Base-by-base conservation (phyloP, 2,329 filamentous ascomycete genomes). In the Penicillium sp. region DNA sequence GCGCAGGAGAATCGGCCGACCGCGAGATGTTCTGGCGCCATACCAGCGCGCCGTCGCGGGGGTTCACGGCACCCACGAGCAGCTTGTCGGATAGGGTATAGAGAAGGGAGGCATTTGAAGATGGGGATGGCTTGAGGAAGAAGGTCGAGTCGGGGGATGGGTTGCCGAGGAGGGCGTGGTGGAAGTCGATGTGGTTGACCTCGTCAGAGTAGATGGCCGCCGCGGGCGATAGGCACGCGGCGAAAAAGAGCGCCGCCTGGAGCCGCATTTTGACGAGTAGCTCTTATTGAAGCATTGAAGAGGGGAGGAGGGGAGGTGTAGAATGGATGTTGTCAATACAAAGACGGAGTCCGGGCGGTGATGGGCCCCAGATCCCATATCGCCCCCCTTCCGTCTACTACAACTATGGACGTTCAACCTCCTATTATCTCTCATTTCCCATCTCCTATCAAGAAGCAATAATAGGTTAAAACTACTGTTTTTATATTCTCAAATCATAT, bases 151-250 rank as follows among this genome's bases (percentile, higher is more conserved):
- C 85, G 71, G 84, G 80, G 72, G 88, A 88, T 52, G 94, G 91
- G 36, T 90, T 77, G 68, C 94, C 94, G 68, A 99, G 80, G 46
- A 97, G 86, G 62, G 90, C 85, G 78, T 96, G 87, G 77, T 97
- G 93, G 78, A 91, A 97, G 77, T 99, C 94, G 73, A 95, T 84
- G 67, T 90, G 84, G 78, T 87, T 92, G 64, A 95, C 91, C 75
- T 99, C 93, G 71, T 99, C 94, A 64, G 84, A 82, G 78, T 91
- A 96, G 57, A 97, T 85, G 62, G 91, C 90, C 68, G 76, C 71
- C 49, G 84, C 66, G 78, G 69, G 80, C 68, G 65, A 79, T 71
- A 64, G 78, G 77, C 67, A 86, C 49, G 69, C 73, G 61, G 74
- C 69, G 63, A 74, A 58, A 37, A 75, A 61, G 49, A 73, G 65